A percentile compares a stretch with the other conserved stretches of the same genome.
phyloP scores from a whole-genome alignment of 148 eudicot species.

The Fagopyrum esculentum region DNA sequence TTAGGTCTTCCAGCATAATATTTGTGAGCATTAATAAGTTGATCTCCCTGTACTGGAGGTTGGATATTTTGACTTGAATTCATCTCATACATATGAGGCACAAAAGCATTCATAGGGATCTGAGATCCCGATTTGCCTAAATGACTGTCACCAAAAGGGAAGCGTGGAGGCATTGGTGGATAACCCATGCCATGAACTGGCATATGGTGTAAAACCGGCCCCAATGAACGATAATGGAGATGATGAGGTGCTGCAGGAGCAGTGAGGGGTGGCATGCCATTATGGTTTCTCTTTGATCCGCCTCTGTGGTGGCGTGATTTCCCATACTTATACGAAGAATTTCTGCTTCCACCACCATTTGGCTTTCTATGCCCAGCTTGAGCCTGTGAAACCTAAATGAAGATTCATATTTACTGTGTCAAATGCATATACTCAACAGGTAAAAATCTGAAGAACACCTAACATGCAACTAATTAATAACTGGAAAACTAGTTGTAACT shows the following conservation, averaged over 20 bases:
- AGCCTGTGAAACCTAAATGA: constrained; percentile 25
- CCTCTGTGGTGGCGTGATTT: constrained; percentile 43
- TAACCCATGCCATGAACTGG: constrained; percentile 55
- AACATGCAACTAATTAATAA: background rate
- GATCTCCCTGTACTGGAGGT: constrained; percentile 38
- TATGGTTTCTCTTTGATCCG: constrained; percentile 56
- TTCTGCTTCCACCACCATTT: constrained; percentile 30
- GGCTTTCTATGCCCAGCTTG: constrained; percentile 35
- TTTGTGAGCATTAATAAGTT: constrained; percentile 29
- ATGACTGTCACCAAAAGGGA: constrained; percentile 39
- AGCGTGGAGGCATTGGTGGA: constrained; percentile 41
- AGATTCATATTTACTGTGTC: background rate
- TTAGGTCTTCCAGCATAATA: constrained; percentile 37
- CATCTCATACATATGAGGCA: constrained; percentile 31
- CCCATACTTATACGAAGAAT: constrained; percentile 45
- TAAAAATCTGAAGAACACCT: background rate
- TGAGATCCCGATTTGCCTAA: constrained; percentile 40
- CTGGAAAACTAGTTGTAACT: background rate
- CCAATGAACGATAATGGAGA: constrained; percentile 35
- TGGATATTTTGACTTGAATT: constrained; percentile 31
- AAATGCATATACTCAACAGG: background rate
- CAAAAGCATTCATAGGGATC: constrained; percentile 42
- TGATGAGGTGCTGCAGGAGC: constrained; percentile 44
- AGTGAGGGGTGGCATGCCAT: constrained; percentile 46
- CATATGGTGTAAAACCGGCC: constrained; percentile 34